phyloP scores from a whole-genome alignment of 176 grass and related monocot species.

The Musa troglodytarum region DNA sequence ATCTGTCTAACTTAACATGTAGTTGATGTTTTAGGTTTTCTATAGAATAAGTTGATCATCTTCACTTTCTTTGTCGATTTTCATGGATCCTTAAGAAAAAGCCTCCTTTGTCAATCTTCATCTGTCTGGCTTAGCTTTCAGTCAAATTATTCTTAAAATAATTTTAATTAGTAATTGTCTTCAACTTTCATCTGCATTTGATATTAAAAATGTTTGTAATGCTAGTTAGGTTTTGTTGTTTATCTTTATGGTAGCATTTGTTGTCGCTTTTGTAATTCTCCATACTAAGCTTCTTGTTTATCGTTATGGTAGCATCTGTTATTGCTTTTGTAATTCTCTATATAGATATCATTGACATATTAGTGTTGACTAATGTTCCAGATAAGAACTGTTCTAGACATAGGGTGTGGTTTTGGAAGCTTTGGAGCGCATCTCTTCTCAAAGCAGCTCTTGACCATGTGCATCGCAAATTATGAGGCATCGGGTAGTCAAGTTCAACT shows the following conservation, averaged over 20 bases:
- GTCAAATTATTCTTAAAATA: background rate
- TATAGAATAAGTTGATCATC: no score
- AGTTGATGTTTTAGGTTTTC: background rate
- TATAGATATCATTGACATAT: background rate
- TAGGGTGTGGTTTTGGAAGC: constrained; percentile 98
- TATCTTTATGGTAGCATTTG: no score
- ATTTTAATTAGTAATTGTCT: background rate
- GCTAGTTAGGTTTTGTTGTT: background rate
- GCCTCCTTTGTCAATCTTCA: background rate
- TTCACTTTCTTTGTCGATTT: no score
- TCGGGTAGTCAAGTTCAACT: constrained; percentile 97
- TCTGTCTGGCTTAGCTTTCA: background rate
- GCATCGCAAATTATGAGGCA: constrained; percentile 91
- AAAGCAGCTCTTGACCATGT: constrained; percentile 81
- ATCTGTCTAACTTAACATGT: background rate
- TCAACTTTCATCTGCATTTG: no score
- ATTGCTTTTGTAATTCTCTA: background rate
- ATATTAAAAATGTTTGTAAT: background rate
- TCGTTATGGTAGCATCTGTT: background rate
- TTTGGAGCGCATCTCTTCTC: constrained; percentile 82
- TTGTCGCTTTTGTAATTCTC: no score
- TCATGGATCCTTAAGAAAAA: no score
- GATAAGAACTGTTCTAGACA: constrained; percentile 92
- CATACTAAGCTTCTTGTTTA: background rate
- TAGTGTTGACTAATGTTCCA: constrained; percentile 41